A percentile compares a stretch with the other conserved stretches of the same genome.
Conservation (phyloP, 1,284 basidiomycete genomes). For the Rhodofomes roseus region DNA sequence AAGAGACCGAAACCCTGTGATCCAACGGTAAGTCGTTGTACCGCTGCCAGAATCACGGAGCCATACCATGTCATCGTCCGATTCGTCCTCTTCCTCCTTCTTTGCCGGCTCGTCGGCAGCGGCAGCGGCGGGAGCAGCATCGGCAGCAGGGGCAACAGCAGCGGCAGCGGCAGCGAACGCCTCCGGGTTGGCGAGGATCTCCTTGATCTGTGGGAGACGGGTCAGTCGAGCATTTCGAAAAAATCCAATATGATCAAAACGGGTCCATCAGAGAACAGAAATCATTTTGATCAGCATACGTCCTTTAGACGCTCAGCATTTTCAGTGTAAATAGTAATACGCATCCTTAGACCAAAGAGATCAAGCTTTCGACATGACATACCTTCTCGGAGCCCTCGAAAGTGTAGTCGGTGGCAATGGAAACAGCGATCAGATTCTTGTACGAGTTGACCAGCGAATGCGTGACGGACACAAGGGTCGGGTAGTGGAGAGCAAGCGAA, state of each 20-base stretch:
- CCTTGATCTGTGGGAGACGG: conserved; percentile 71
- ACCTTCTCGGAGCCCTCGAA: conserved; percentile 96
- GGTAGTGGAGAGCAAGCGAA: conserved; percentile 94
- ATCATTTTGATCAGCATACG: conserved; percentile 37
- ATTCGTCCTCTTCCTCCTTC: conserved; percentile 79
- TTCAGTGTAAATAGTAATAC: conserved; percentile 68
- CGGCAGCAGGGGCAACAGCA: conserved; percentile 51
- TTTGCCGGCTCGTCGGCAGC: conserved; percentile 47
- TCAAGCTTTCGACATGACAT: no score
- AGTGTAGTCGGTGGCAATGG: conserved; percentile 91
- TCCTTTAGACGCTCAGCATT: conserved; percentile 67
- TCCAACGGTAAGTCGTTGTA: background rate
- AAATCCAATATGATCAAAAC: conserved; percentile 20
- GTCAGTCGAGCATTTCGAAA: conserved; percentile 22
- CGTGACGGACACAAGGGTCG: conserved; percentile 89
- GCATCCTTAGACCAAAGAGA: conserved; percentile 31
- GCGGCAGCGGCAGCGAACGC: conserved; percentile 86
- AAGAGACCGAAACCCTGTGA: conserved; percentile 81
- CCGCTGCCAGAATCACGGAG: background rate
- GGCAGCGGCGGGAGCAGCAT: conserved; percentile 47
- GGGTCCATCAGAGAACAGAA: conserved; percentile 30
- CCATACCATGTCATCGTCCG: conserved; percentile 75
- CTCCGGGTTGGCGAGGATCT: conserved; percentile 95
- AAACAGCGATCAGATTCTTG: conserved; percentile 95
- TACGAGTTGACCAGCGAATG: conserved; percentile 98